Evolutionary conservation across 371 early-diverging fungal species (phyloP).

Genomic region (Lichtheimia hyalospora): DNA sequence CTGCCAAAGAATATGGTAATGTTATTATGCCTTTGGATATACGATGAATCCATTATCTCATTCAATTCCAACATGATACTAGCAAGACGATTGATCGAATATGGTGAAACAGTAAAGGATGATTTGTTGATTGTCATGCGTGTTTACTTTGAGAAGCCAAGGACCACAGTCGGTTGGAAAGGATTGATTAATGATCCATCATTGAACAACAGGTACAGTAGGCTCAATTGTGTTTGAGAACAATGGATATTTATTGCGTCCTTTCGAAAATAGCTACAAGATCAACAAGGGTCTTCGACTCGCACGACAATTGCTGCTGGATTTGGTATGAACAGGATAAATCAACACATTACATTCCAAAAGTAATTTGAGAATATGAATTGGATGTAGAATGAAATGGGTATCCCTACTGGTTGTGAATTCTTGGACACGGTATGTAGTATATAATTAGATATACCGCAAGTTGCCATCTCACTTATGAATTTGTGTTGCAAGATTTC

Average conservation of each 20-base stretch:
- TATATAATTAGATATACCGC: background rate
- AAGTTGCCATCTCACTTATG: background rate
- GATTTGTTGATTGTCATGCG: slow-evolving; percentile 89
- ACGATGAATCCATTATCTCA: background rate
- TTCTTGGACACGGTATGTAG: slow-evolving; percentile 71
- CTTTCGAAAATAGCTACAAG: slow-evolving; percentile 56
- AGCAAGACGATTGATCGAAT: slow-evolving; percentile 52
- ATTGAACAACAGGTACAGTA: slow-evolving; percentile 55
- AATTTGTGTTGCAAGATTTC: slow-evolving; percentile 40
- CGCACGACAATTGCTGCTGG: slow-evolving; percentile 72
- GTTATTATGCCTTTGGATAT: background rate
- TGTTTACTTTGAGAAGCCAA: slow-evolving; percentile 93
- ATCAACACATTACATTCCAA: background rate
- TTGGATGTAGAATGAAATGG: slow-evolving; percentile 58
- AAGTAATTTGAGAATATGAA: background rate
- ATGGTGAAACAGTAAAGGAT: slow-evolving; percentile 57
- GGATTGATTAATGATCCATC: slow-evolving; percentile 83
- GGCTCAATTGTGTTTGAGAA: background rate
- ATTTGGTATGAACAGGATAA: slow-evolving; percentile 39
- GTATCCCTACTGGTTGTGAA: slow-evolving; percentile 84
- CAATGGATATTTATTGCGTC: background rate
- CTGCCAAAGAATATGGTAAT: slow-evolving; percentile 85
- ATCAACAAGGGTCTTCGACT: slow-evolving; percentile 91
- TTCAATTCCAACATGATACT: background rate
- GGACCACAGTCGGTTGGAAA: slow-evolving; percentile 95